Percentiles rank a stretch among this genome's conserved stretches.
phyloP scores from a whole-genome alignment of 805 yeast genomes.

The Ogataea corticis region DNA sequence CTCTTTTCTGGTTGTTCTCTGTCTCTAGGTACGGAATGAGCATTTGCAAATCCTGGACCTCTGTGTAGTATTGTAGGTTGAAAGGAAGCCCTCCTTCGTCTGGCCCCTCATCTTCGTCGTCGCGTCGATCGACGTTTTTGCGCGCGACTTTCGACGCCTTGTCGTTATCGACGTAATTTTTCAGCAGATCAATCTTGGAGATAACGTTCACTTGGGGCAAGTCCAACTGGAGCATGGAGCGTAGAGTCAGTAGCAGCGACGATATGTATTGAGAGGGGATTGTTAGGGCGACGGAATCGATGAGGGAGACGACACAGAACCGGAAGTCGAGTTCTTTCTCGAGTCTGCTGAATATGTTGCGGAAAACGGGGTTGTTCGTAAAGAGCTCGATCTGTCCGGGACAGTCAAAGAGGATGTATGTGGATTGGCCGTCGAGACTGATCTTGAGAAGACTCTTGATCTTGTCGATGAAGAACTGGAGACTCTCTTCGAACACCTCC shows the following conservation, averaged over 20 bases:
- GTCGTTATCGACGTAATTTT: conserved; percentile 44
- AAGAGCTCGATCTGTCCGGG: conserved; percentile 97
- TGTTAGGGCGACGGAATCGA: conserved; percentile 80
- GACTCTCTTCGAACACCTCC: conserved; percentile 59
- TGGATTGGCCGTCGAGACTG: conserved; percentile 42
- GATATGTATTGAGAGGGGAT: conserved; percentile 90
- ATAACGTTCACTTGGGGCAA: conserved; percentile 92
- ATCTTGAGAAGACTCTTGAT: conserved; percentile 53
- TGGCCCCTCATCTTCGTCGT: conserved; percentile 11
- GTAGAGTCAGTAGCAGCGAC: conserved; percentile 70
- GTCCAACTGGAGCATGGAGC: conserved; percentile 92
- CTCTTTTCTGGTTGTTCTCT: conserved; percentile 70
- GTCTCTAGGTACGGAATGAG: conserved; percentile 67
- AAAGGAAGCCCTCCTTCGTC: conserved; percentile 72
- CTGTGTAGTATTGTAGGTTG: conserved; percentile 82
- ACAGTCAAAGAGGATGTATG: conserved; percentile 80
- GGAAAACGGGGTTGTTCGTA: conserved; percentile 82
- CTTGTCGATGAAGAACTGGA: conserved; percentile 58
- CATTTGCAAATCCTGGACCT: conserved; percentile 79
- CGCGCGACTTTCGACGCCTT: conserved; percentile 21
- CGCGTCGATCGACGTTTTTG: neutral
- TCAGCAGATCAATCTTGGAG: conserved; percentile 83
- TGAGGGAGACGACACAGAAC: conserved; percentile 78
- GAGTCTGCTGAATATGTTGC: conserved; percentile 62
- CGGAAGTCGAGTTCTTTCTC: conserved; percentile 68